A percentile compares a stretch with the other conserved stretches of the same genome.
These are phyloP conservation scores for Sphagnurus paluster DNA, from an alignment of 1,284 basidiomycete species.

Conservation along the genomic window DNA sequence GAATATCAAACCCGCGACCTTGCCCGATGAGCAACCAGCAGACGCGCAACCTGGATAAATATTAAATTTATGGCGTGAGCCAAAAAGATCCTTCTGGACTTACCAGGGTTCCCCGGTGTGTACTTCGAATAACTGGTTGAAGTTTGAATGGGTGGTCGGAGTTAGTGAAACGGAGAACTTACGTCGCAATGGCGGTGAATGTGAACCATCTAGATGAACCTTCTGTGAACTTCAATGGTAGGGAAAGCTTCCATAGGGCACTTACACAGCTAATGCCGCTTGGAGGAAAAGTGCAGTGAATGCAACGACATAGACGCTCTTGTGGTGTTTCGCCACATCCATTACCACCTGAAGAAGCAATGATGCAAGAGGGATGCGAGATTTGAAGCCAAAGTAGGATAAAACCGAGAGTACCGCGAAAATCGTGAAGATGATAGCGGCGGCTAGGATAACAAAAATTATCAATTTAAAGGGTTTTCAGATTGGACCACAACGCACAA, in stretches of 20 bases:
- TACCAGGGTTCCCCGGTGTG: constrained; percentile 74
- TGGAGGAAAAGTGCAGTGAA: constrained; percentile 72
- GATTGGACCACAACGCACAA: constrained; percentile 45
- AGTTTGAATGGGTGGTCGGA: constrained; percentile 2
- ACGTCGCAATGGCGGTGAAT: constrained; percentile 71
- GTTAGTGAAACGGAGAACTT: constrained; percentile 25
- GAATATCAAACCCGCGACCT: constrained; percentile 69
- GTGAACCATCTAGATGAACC: constrained; percentile 56
- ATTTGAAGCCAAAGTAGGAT: constrained; percentile 67
- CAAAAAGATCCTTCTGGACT: constrained; percentile 15
- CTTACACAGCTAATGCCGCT: constrained; percentile 68
- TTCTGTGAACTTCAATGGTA: neutral
- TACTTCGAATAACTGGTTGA: constrained; percentile 65
- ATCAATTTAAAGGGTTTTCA: constrained; percentile 12
- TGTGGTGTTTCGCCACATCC: constrained; percentile 82
- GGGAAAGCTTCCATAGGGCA: constrained; percentile 15
- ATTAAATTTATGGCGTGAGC: neutral
- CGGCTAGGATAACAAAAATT: constrained; percentile 42
- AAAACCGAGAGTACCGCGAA: constrained; percentile 64
- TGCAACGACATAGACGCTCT: constrained; percentile 78
- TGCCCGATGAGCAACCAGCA: constrained; percentile 44
- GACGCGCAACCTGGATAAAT: constrained; percentile 27
- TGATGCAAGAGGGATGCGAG: constrained; percentile 78
- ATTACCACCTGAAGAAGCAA: constrained; percentile 81
- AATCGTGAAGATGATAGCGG: constrained; percentile 77